phyloP scores from a whole-genome alignment of 768 basidiomycete species.

The Tephrocybe rancida region DNA sequence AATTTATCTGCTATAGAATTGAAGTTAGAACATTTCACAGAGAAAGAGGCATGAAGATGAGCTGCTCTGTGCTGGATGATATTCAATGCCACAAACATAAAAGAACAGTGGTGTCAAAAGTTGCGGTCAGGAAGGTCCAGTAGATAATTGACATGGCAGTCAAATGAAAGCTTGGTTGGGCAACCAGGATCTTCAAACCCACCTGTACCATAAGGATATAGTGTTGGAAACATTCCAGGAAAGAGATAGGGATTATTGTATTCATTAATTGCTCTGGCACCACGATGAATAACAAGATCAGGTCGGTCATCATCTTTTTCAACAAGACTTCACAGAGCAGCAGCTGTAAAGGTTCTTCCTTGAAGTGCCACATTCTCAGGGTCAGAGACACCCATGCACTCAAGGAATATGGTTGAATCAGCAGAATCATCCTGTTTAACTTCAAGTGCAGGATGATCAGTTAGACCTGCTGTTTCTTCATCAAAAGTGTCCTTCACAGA shows the following conservation, averaged over 20 bases:
- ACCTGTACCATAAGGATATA: constrained; percentile 45
- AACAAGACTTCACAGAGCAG: constrained; percentile 26
- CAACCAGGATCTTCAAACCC: constrained; percentile 38
- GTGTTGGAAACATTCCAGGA: constrained; percentile 37
- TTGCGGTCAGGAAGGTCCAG: constrained; percentile 28
- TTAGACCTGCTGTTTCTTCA: constrained; percentile 28
- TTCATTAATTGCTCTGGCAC: constrained; percentile 23
- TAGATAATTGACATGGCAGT: constrained; percentile 34
- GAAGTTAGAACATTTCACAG: constrained; percentile 28
- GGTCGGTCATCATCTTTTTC: neutral
- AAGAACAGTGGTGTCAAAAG: constrained; percentile 42
- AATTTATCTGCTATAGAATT: constrained; percentile 24
- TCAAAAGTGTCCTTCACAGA: constrained; percentile 17
- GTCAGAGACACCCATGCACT: constrained; percentile 31
- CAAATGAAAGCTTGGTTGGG: constrained; percentile 22
- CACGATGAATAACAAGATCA: constrained; percentile 25
- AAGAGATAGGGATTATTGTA: constrained; percentile 33
- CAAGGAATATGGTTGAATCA: constrained; percentile 18
- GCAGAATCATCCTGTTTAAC: neutral
- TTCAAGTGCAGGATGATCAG: constrained; percentile 22
- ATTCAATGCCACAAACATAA: constrained; percentile 43
- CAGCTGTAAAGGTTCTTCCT: constrained; percentile 23
- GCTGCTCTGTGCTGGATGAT: constrained; percentile 35
- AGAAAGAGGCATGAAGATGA: constrained; percentile 33
- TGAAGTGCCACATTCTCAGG: constrained; percentile 23